Percentiles rank a stretch among this genome's conserved stretches.
These are phyloP conservation scores for Chaetomium olivaceum DNA, from an alignment of 2,329 filamentous ascomycete genomes.

Conservation along the genomic window DNA sequence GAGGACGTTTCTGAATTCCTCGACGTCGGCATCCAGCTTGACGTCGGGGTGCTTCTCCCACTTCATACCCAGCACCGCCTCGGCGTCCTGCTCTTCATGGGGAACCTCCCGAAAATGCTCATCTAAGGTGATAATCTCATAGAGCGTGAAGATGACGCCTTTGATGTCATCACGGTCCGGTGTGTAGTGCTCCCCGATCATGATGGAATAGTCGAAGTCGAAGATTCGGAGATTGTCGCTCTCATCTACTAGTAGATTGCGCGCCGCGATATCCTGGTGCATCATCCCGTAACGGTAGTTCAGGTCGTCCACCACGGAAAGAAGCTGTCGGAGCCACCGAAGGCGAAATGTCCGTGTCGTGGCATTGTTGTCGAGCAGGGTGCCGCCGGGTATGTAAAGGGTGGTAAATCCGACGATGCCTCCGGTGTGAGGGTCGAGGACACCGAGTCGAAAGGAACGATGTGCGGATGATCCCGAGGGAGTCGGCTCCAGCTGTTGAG, in stretches of 20 bases:
- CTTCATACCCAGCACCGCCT: slow-evolving; percentile 3
- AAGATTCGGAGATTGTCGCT: slow-evolving; percentile 37
- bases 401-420: slow-evolving; percentile 12
- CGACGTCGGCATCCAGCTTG: slow-evolving; percentile 11
- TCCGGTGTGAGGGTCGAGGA: slow-evolving; percentile 3
- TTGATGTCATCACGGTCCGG: slow-evolving; percentile 20
- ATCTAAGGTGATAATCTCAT: slow-evolving; percentile 23
- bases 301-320: slow-evolving; percentile 41
- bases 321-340: slow-evolving; percentile 42
- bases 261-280: slow-evolving; percentile 43
- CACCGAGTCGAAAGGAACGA: slow-evolving; percentile 16
- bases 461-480: slow-evolving; percentile 15
- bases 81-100: slow-evolving; percentile 13
- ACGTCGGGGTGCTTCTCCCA: slow-evolving; percentile 23
- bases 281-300: slow-evolving; percentile 42
- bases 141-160: slow-evolving; percentile 20
- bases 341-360: slow-evolving; percentile 37
- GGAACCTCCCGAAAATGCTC: slow-evolving; percentile 14
- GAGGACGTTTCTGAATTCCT: not conserved
- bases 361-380: slow-evolving; percentile 15
- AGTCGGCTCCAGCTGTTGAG: slow-evolving; percentile 19
- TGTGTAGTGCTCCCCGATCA: slow-evolving; percentile 4
- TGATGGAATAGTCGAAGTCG: slow-evolving; percentile 16
- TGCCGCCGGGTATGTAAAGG: slow-evolving; percentile 13
- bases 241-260: slow-evolving; percentile 42